Evolutionary conservation across 805 yeast genomes (phyloP).

Genomic region (Kuraishia cidri): DNA sequence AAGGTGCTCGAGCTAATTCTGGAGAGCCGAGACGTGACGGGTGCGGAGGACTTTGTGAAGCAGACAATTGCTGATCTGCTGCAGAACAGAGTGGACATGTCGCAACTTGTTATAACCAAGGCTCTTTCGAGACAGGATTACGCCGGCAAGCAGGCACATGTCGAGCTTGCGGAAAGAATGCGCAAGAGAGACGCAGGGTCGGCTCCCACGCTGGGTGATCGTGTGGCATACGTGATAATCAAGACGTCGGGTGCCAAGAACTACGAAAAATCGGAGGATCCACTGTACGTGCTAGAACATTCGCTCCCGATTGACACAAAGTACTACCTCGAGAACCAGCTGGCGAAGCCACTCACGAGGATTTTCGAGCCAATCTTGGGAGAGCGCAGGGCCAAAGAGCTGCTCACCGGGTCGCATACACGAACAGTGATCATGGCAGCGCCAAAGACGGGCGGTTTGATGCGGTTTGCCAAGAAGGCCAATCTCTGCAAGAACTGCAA

Average conservation of each 20-base stretch:
- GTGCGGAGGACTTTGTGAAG: slow-evolving; percentile 80
- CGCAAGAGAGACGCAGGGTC: slow-evolving; percentile 93
- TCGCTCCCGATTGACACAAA: slow-evolving; percentile 91
- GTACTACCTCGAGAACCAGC: slow-evolving; percentile 86
- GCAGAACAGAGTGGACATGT: slow-evolving; percentile 87
- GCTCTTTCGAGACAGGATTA: slow-evolving; percentile 85
- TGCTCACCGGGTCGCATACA: slow-evolving; percentile 80
- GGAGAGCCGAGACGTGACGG: slow-evolving; percentile 79
- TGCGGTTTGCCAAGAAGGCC: slow-evolving; percentile 86
- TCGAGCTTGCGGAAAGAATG: slow-evolving; percentile 94
- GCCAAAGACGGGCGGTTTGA: slow-evolving; percentile 72
- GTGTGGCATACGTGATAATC: slow-evolving; percentile 94
- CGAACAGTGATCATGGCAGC: slow-evolving; percentile 65
- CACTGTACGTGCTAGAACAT: slow-evolving; percentile 84
- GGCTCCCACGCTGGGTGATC: slow-evolving; percentile 94
- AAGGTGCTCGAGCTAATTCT: slow-evolving; percentile 78
- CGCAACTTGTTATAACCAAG: slow-evolving; percentile 89
- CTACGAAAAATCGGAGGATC: slow-evolving; percentile 96
- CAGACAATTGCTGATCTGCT: slow-evolving; percentile 81
- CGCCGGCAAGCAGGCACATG: slow-evolving; percentile 96
- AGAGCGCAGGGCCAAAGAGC: slow-evolving; percentile 68
- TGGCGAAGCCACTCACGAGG: slow-evolving; percentile 86
- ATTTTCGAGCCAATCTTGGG: slow-evolving; percentile 95
- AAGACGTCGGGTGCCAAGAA: slow-evolving; percentile 77
- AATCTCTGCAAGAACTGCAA: slow-evolving; percentile 86